Evolutionary conservation across 2,329 filamentous ascomycete species (phyloP), one percentile per base, ranked within the genome.

Genomic region (Cladophialophora immunda): DNA sequence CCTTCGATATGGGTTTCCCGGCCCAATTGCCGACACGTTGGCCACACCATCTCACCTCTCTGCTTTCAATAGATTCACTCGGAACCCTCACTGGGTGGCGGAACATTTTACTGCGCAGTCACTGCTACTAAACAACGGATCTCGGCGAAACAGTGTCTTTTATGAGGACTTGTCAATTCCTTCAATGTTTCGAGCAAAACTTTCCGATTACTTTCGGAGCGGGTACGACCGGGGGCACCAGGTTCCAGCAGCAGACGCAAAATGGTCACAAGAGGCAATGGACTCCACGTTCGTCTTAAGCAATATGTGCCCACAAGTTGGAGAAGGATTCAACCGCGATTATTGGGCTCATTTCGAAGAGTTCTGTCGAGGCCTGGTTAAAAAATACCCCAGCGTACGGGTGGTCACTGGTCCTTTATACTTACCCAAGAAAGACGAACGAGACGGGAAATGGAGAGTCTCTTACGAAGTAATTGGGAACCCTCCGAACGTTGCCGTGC

Each of bases 321-420:
- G 95, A 72, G 93, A 97, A 77, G 95, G 95, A 66, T 99, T 99
- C 85, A 99, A 99, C 82, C 87, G 95, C 59, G 95, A 99, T 82
- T 99, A 99, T 86, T 99, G 95, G 95, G 92, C 95, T 41, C 95
- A 99, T 79, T 94, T 99, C 72, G 95, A 99, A 82, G 94, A 97
- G 76, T 99, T 98, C 76, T 97, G 94, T 81, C 88, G 95, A 9
- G 85, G 93, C 19, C 84, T 99, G 71, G 94, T 94, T 0, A 81
- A 84, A 55, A 86, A 83, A 62, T 99, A 97, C 77, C 94, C 94
- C 0, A 91, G 87, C 50, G 94, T 99, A 29, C 87, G 95, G 69
- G 90, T 98, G 72, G 92, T 97, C 64, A 99, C 95, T 0, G 95
- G 95, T 0, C 95, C 95, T 2, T 81, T 99, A 52, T 99, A 99